Base-by-base conservation (phyloP, 768 basidiomycete genomes). In the Boletus insuetus region DNA sequence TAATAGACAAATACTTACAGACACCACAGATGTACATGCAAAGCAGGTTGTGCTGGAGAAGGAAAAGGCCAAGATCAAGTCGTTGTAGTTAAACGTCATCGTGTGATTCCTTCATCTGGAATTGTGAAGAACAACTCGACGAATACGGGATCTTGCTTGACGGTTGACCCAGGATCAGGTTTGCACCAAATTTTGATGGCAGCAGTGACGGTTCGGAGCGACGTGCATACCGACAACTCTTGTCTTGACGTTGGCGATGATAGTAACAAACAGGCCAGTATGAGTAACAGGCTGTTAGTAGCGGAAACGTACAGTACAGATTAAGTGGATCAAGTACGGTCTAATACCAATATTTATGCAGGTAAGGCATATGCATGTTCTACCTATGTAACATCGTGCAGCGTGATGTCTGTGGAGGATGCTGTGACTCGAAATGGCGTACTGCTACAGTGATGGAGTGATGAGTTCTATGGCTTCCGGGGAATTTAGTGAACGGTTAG, bases 101-200 rank as follows among this genome's bases (percentile, higher is more conserved):
- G 32, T 48, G 95, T 92, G 55, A 95, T 88, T 47, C 95, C 92
- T 69, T 98, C 94, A 64, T 98, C 97, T 7, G 97, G 97, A 69
- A 98, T 98, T 51, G 95, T 96, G 71, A 98, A 99, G 90, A 98
- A 98, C 0, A 94, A 94, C 66, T 97, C 93, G 53, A 99, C 97
- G 68, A 99, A 98, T 22, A 94, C 84, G 22, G 82, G 76, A 71
- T 99, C 97, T 62, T 98, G 96, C 61, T 96, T 97, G 71, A 96
- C 87, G 29, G 97, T 98, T 0, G 89, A 83, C 7, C 79, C 84
- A n/a, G 93, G 89, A 66, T 95, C 87, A 0, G 97, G 97, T 68
- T 99, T 96, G 65, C 97, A 98, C 85, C 93, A 95, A 60, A 99
- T 98, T 71, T 98, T 94, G 29, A 97, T 93, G 11, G 92, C 89